Conservation (phyloP, 768 basidiomycete genomes). For the Porphyrellus cyaneotinctus region DNA sequence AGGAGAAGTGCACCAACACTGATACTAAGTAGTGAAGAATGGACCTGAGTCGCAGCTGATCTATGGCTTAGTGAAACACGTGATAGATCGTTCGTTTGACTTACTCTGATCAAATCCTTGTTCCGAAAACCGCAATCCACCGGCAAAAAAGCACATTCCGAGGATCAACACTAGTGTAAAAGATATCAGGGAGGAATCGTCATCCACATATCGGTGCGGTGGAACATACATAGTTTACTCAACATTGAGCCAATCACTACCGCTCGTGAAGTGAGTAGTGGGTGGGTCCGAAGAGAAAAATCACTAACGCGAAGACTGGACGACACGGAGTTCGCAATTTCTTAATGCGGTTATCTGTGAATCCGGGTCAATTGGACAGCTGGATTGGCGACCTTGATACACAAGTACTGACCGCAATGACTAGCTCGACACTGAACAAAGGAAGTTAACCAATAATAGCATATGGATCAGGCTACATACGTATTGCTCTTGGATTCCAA, state of each 20-base stretch:
- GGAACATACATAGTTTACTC: slow-evolving; percentile 60
- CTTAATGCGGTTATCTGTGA: slow-evolving; percentile 65
- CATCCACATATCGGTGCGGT: neutral
- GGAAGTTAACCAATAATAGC: neutral
- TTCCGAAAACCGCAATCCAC: slow-evolving; percentile 71
- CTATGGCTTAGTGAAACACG: slow-evolving; percentile 2
- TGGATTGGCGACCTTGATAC: neutral
- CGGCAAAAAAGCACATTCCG: slow-evolving; percentile 90
- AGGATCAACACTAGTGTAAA: slow-evolving; percentile 60
- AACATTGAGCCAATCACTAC: slow-evolving; percentile 81
- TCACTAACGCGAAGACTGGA: slow-evolving; percentile 71
- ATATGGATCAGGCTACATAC: slow-evolving; percentile 37
- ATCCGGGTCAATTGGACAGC: neutral
- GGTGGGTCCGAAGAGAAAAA: neutral
- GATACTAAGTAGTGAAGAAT: slow-evolving; percentile 70
- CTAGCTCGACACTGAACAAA: slow-evolving; percentile 49
- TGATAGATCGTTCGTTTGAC: slow-evolving; percentile 23
- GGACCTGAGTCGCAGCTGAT: slow-evolving; percentile 59
- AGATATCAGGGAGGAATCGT: slow-evolving; percentile 4
- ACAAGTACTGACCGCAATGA: slow-evolving; percentile 58
- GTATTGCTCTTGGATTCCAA: slow-evolving; percentile 53
- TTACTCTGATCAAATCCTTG: slow-evolving; percentile 74
- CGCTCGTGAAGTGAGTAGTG: slow-evolving; percentile 5
- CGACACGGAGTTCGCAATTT: slow-evolving; percentile 77
- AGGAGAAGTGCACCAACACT: slow-evolving; percentile 78